phyloP scores from a whole-genome alignment of 2,329 filamentous ascomycete species.

The Sclerotinia sclerotiorum region DNA sequence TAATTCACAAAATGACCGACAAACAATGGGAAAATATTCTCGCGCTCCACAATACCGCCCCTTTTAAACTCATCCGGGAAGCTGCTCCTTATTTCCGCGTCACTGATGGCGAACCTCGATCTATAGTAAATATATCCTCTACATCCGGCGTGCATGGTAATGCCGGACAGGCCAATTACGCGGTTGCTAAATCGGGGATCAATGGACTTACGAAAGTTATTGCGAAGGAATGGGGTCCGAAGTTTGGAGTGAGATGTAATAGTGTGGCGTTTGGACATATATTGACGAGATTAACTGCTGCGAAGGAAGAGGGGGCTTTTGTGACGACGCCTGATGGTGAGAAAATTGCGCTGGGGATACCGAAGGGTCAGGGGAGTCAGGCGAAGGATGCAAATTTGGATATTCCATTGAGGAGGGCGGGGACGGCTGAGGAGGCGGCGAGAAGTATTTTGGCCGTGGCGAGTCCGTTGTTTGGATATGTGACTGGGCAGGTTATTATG shows the following conservation, averaged over 20 bases:
- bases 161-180: conserved; percentile 88
- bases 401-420: conserved; percentile 76
- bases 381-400: conserved; percentile 56
- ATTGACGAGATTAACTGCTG: conserved; percentile 73
- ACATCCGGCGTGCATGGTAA: conserved; percentile 84
- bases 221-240: conserved; percentile 86
- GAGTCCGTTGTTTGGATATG: conserved; percentile 81
- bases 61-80: conserved; percentile 78
- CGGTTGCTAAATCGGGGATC: conserved; percentile 80
- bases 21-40: conserved; percentile 91
- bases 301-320: conserved; percentile 82
- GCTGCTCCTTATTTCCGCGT: conserved; percentile 87
- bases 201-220: conserved; percentile 84
- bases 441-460: conserved; percentile 74
- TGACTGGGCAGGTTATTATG: conserved; percentile 82
- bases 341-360: conserved; percentile 74
- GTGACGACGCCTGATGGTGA: conserved; percentile 73
- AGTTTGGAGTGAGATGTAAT: conserved; percentile 79
- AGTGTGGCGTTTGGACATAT: conserved; percentile 84
- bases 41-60: conserved; percentile 77
- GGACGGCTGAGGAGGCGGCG: conserved; percentile 78
- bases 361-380: conserved; percentile 54
- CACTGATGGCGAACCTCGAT: conserved; percentile 74
- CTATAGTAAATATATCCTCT: conserved; percentile 79
- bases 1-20: conserved; percentile 89